These are phyloP conservation scores for Leucocoprinus gongylophorus DNA, from an alignment of 1,284 basidiomycete species.

Conservation along the genomic window DNA sequence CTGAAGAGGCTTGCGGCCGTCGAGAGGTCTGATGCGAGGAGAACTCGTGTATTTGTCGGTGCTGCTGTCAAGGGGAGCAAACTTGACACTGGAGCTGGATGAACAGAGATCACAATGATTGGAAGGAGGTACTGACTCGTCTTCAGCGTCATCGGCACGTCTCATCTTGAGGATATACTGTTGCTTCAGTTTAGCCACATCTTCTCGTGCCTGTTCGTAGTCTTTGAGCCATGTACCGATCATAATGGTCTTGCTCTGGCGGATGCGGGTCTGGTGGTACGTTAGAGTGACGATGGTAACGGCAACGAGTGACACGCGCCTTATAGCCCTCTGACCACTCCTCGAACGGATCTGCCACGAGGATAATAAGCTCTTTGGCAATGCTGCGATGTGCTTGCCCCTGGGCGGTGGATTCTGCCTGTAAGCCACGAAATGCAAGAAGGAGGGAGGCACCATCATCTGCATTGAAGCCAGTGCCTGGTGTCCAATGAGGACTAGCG, in stretches of 20 bases:
- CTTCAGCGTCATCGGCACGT: constrained; percentile 81
- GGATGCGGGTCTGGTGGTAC: constrained; percentile 47
- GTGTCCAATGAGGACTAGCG: constrained; percentile 8
- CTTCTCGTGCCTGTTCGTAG: constrained; percentile 57
- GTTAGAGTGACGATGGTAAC: constrained; percentile 4
- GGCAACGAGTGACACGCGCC: constrained; percentile 31
- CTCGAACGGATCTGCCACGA: constrained; percentile 69
- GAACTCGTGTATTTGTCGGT: constrained; percentile 62
- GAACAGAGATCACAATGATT: constrained; percentile 1
- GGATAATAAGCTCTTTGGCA: constrained; percentile 57
- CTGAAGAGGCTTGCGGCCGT: constrained; percentile 46
- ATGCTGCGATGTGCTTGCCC: constrained; percentile 60
- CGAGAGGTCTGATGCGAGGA: constrained; percentile 55
- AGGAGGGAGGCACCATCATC: constrained; percentile 77
- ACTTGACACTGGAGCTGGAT: constrained; percentile 56
- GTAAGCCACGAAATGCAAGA: constrained; percentile 71
- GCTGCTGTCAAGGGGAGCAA: constrained; percentile 62
- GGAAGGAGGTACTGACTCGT: constrained; percentile 58
- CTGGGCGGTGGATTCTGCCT: constrained; percentile 59
- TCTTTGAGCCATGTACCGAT: constrained; percentile 65
- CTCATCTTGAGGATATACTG: constrained; percentile 73
- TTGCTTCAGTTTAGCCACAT: constrained; percentile 67
- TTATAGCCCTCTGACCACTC: constrained; percentile 66
- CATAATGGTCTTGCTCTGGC: constrained; percentile 47
- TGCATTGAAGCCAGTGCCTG: constrained; percentile 59